phyloP scores from a whole-genome alignment of 148 eudicot genomes.

The Rhododendron williamsianum region DNA sequence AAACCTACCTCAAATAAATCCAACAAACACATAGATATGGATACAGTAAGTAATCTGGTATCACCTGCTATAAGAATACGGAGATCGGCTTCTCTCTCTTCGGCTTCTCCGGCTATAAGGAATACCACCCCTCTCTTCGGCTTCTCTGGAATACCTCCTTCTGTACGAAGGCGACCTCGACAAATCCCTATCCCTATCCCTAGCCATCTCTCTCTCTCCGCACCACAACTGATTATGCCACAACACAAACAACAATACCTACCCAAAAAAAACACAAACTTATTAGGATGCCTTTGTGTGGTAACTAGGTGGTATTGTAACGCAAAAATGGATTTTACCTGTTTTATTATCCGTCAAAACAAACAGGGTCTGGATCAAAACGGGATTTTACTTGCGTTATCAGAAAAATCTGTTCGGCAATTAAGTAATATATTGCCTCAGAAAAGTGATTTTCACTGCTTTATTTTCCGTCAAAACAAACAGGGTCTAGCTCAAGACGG shows the following conservation, averaged over 20 bases:
- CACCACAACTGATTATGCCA: not conserved
- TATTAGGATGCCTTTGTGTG: not conserved
- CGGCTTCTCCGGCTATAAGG: constrained; percentile 63
- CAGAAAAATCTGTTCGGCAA: not conserved
- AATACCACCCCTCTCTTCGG: constrained; percentile 45
- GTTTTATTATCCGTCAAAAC: not conserved
- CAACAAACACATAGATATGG: not conserved
- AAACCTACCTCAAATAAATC: not conserved
- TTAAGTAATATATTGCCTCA: not conserved
- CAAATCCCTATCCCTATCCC: constrained; percentile 67
- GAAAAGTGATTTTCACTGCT: not conserved
- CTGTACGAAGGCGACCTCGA: constrained; percentile 62
- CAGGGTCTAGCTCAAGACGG: not conserved
- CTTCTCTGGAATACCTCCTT: constrained; percentile 55
- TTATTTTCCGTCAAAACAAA: not conserved
- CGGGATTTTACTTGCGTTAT: not conserved
- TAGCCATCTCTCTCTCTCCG: constrained; percentile 12
- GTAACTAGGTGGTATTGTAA: not conserved
- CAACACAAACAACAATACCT: constrained; percentile 8
- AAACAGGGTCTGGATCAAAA: not conserved
- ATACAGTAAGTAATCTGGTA: constrained; percentile 11
- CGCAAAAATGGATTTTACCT: not conserved
- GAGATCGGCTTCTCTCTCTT: constrained; percentile 75
- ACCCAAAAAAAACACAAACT: not conserved
- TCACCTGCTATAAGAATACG: constrained; percentile 82